These are phyloP conservation scores for Eragrostis curvula DNA, from an alignment of 176 grass and related monocot genomes.

Conservation along the genomic window DNA sequence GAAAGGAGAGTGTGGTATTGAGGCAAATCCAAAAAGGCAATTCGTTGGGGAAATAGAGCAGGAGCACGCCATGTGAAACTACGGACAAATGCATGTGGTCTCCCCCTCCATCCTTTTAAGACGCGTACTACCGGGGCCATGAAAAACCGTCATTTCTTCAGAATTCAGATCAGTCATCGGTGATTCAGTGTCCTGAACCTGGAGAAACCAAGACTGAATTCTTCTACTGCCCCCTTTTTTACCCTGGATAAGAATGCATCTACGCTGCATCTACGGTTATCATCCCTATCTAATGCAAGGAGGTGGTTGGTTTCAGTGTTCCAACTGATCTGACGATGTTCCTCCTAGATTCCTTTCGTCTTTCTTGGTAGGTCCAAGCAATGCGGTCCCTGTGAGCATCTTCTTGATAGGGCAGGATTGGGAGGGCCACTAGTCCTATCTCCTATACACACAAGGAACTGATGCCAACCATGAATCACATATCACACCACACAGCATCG, in stretches of 20 bases:
- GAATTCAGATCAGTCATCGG: constrained; percentile 8
- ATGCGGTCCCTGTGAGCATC: constrained; percentile 19
- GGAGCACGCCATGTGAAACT: constrained; percentile 46
- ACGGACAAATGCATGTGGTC: constrained; percentile 63
- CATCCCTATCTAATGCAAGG: not conserved
- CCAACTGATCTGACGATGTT: not conserved
- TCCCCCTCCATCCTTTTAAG: constrained; percentile 32
- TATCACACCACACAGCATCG: not conserved
- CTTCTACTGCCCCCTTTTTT: not conserved
- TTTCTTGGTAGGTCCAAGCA: constrained; percentile 37
- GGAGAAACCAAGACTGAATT: constrained; percentile 30
- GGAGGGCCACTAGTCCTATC: constrained; percentile 10
- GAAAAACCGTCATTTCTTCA: constrained; percentile 23
- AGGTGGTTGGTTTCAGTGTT: not conserved
- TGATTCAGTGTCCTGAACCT: not conserved
- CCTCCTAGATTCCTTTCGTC: constrained; percentile 28
- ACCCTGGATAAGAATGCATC: constrained; percentile 20
- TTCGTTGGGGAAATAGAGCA: not conserved
- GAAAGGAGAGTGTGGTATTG: constrained; percentile 3
- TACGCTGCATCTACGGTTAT: not conserved
- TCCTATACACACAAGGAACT: constrained; percentile 17
- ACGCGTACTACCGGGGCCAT: constrained; percentile 12
- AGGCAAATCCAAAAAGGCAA: not conserved
- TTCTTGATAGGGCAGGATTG: constrained; percentile 40
- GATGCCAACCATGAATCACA: constrained; percentile 10